Conservation (phyloP, 208 protist genomes). For the Acanthamoeba castellanii region DNA sequence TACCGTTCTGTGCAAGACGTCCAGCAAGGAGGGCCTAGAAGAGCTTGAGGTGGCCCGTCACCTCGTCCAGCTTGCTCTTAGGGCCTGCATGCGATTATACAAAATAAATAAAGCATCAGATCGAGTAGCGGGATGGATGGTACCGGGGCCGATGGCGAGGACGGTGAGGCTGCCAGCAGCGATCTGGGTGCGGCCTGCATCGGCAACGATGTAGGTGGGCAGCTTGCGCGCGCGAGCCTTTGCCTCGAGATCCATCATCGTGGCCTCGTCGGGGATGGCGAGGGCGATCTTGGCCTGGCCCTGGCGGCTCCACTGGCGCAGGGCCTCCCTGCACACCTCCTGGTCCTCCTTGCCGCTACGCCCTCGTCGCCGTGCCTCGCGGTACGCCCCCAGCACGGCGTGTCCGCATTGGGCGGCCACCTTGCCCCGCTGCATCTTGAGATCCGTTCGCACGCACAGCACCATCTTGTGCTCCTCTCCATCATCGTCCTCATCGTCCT, state of each 20-base stretch:
- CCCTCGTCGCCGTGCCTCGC: constrained; percentile 82
- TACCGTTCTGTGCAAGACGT: too few species aligned
- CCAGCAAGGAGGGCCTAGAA: too few species aligned
- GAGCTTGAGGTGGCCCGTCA: constrained; percentile 94
- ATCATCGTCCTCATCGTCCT: constrained; percentile 71
- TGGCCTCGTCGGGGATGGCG: constrained; percentile 75
- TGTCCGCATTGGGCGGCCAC: constrained; percentile 97
- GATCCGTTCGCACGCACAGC: constrained; percentile 94
- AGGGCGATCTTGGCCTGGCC: constrained; percentile 84
- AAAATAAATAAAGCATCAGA: too few species aligned
- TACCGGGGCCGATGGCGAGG: constrained; percentile 82
- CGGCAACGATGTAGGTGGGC: constrained; percentile 74
- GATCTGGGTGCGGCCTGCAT: constrained; percentile 82
- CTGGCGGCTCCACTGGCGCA: constrained; percentile 78
- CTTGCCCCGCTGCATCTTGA: constrained; percentile 97
- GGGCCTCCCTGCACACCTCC: neutral
- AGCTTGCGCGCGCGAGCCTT: constrained; percentile 77
- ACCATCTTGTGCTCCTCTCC: constrained; percentile 91
- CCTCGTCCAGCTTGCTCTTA: constrained; percentile 90
- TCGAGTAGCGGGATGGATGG: too few species aligned
- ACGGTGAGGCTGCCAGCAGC: constrained; percentile 81
- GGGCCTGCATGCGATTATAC: constrained; percentile 85
- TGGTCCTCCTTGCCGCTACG: too few species aligned
- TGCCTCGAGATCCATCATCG: constrained; percentile 60
- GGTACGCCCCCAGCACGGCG: constrained; percentile 93